Base-by-base conservation (phyloP, 2,329 filamentous ascomycete genomes). In the Chaetomium globosum region DNA sequence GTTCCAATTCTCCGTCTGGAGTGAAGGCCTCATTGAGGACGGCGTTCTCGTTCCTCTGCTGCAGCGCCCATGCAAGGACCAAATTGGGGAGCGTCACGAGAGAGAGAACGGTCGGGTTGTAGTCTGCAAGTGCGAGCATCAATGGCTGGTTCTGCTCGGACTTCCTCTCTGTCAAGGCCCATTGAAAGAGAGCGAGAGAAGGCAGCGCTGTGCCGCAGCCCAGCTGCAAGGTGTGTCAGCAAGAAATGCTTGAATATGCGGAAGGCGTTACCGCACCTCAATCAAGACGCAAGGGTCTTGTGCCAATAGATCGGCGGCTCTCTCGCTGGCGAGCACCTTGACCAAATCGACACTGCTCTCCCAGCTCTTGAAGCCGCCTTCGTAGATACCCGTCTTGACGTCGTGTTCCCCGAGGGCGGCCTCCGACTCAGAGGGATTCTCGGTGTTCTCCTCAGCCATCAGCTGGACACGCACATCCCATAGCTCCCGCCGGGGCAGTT, bases 361-460 rank as follows among this genome's bases (percentile, higher is more conserved):
- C 91, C 91, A 95, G 72, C 89, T 93, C 80, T 95, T 95, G 80
- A 94, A 93, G 28, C 91, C 91, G 64, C 91, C 91, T 78, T 95
- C 91, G 77, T 95, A 95, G 66, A 94, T 85, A 59, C 91, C 91
- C 63, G 90, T 90, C 75, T 87, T 89, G 69, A 95, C 88, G 76
- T 95, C 91, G 68, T 90, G 87, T 67, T 84, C 82, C 48, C 86
- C 88, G 43, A 92, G 79, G 1, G 84, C 83, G 30, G 83, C 74
- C 28, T 77, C 77, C 7, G 77, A 73, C 61, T 83, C 80, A 23
- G 69, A 68, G 19, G 65, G 62, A 68, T 80, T 77, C 16, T 74
- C 71, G 19, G 68, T 73, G 53, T 78, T 79, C 49, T 87, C 86
- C 74, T 89, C 87, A 28, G 90, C 89, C 88, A 94, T 93, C 65